Conservation (phyloP, 352 stramenopile genomes). For the Phytophthora macrochlamydospora region DNA sequence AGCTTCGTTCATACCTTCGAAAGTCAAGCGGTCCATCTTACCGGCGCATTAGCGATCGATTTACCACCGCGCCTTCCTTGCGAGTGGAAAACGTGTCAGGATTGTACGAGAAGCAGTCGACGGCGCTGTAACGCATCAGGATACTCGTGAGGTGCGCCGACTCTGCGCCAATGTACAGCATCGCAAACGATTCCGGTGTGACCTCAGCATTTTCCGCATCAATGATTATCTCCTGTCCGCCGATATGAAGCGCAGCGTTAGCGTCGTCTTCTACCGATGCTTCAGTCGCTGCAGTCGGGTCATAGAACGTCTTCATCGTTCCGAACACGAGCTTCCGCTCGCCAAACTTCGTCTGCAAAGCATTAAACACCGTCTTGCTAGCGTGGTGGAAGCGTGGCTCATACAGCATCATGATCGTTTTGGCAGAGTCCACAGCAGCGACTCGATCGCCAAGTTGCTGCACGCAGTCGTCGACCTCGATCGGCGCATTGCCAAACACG, state of each 20-base stretch:
- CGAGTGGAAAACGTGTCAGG: slow-evolving; percentile 46
- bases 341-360: slow-evolving; percentile 41
- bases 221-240: slow-evolving; percentile 64
- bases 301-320: slow-evolving; percentile 75
- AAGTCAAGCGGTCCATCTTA: slow-evolving; percentile 3
- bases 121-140: slow-evolving; percentile 71
- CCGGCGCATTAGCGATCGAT: slow-evolving; percentile 73
- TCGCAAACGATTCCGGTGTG: slow-evolving; percentile 39
- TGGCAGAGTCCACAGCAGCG: slow-evolving; percentile 32
- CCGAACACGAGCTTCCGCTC: slow-evolving; percentile 58
- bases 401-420: slow-evolving; percentile 90
- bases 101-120: slow-evolving; percentile 80
- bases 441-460: slow-evolving; percentile 43
- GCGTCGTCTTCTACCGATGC: slow-evolving; percentile 3
- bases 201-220: slow-evolving; percentile 32
- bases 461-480: slow-evolving; percentile 66
- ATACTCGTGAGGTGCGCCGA: slow-evolving; percentile 85
- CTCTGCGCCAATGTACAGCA: slow-evolving; percentile 83
- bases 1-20: no score
- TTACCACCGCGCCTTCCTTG: slow-evolving; percentile 66
- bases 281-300: slow-evolving; percentile 41
- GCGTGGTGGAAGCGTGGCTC: slow-evolving; percentile 91
- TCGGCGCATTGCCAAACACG: slow-evolving; percentile 80
- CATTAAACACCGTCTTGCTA: slow-evolving; percentile 54
- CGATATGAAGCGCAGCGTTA: slow-evolving; percentile 46